Evolutionary conservation across 805 yeast genomes (phyloP).

Genomic region (Sporopachydermia quercuum): DNA sequence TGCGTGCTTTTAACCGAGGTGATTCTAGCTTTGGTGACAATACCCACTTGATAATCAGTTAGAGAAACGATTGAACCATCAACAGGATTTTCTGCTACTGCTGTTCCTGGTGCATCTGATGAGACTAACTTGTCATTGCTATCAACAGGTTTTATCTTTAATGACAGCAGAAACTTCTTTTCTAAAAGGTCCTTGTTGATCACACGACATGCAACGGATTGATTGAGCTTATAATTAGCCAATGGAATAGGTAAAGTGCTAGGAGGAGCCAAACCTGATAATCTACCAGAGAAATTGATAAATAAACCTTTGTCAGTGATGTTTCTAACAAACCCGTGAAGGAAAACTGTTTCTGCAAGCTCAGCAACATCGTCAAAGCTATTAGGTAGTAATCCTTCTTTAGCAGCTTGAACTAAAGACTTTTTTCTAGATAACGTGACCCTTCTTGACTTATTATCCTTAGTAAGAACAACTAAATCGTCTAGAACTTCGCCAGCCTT

Average conservation of each 20-base stretch:
- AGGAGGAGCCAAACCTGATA: conserved; percentile 74
- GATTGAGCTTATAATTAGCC: conserved; percentile 42
- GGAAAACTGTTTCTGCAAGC: conserved; percentile 14
- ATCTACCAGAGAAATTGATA: conserved; percentile 62
- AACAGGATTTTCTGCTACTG: conserved; percentile 36
- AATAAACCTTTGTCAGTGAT: conserved; percentile 73
- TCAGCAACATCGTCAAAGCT: conserved; percentile 40
- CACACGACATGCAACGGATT: conserved; percentile 58
- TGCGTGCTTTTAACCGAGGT: conserved; percentile 57
- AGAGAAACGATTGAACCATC: conserved; percentile 34
- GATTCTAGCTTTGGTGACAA: conserved; percentile 41
- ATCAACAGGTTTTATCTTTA: conserved; percentile 22
- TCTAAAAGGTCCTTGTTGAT: conserved; percentile 53
- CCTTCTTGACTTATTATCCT: conserved; percentile 44
- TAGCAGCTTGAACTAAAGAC: conserved; percentile 52
- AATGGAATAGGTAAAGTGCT: conserved; percentile 31
- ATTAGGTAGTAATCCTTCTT: conserved; percentile 37
- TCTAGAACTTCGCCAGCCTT: conserved; percentile 45
- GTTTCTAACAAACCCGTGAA: conserved; percentile 67
- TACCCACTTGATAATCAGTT: conserved; percentile 46
- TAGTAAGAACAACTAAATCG: conserved; percentile 53
- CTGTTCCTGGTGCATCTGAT: background rate
- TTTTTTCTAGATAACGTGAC: conserved; percentile 50
- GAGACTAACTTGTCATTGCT: background rate
- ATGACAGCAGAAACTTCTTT: conserved; percentile 54